Percentiles rank a stretch among this genome's conserved stretches.
Conservation (phyloP, 208 protist genomes). For the Trypanosoma scelopori region DNA sequence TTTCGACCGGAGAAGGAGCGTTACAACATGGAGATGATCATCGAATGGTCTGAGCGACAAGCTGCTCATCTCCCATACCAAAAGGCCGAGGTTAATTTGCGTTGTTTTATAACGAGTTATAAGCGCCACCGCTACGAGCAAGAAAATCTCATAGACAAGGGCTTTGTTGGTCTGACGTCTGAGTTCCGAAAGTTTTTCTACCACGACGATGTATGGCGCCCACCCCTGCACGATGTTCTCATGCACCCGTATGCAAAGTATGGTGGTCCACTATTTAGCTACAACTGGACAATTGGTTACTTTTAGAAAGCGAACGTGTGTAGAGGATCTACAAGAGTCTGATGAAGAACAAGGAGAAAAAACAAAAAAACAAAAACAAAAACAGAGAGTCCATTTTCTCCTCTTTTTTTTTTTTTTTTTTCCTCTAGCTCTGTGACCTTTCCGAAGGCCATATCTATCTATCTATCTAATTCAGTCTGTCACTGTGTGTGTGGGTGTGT, state of each 20-base stretch:
- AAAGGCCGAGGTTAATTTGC: slow-evolving; percentile 82
- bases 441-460: not conserved
- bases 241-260: slow-evolving; percentile 87
- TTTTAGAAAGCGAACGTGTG: slow-evolving; percentile 46
- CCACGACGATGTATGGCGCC: slow-evolving; percentile 91
- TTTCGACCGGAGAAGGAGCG: slow-evolving; percentile 83
- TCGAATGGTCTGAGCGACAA: slow-evolving; percentile 86
- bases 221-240: slow-evolving; percentile 84
- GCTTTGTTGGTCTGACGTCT: slow-evolving; percentile 86
- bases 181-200: slow-evolving; percentile 94
- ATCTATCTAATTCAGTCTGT: too few relatives aligned
- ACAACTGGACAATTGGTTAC: slow-evolving; percentile 91
- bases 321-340: not conserved
- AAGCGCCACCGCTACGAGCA: slow-evolving; percentile 88
- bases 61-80: slow-evolving; percentile 84
- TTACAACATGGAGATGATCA: slow-evolving; percentile 90
- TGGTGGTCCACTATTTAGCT: slow-evolving; percentile 80
- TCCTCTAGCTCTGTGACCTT: too few relatives aligned
- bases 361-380: too few relatives aligned
- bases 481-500: too few relatives aligned
- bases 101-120: slow-evolving; percentile 75
- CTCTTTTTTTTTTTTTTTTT: too few relatives aligned
- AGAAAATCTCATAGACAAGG: slow-evolving; percentile 90
- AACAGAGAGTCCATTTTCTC: too few relatives aligned
- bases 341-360: not conserved